Evolutionary conservation across 495 filamentous ascomycete genomes (phyloP).

Genomic region (Penicillium desertorum): DNA sequence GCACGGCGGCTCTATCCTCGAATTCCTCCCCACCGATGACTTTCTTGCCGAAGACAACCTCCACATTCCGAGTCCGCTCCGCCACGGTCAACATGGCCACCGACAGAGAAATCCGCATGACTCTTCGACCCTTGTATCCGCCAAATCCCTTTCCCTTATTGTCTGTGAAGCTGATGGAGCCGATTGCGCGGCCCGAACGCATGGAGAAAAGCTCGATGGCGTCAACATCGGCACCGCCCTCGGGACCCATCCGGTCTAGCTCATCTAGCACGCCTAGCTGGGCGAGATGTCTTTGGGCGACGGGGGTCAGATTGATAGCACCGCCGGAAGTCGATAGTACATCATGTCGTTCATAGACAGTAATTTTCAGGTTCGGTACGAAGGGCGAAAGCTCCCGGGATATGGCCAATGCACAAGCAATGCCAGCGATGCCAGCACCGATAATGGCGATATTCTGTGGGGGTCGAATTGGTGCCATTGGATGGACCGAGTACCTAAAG

Average conservation of each 20-base stretch:
- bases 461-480: conserved; percentile 17
- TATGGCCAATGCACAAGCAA: conserved; percentile 54
- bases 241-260: conserved; percentile 42
- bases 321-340: conserved; percentile 58
- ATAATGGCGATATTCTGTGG: conserved; percentile 48
- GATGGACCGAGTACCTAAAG: too few species aligned
- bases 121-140: conserved; percentile 47
- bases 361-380: conserved; percentile 48
- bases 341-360: conserved; percentile 57
- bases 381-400: conserved; percentile 46
- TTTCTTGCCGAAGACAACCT: conserved; percentile 44
- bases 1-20: conserved; percentile 41
- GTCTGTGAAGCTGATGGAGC: conserved; percentile 44
- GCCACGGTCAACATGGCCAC: conserved; percentile 48
- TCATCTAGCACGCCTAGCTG: conserved; percentile 53
- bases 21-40: conserved; percentile 40
- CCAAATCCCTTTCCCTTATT: conserved; percentile 40
- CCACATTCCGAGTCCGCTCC: conserved; percentile 38
- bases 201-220: conserved; percentile 53
- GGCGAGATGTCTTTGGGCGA: conserved; percentile 58
- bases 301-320: conserved; percentile 62
- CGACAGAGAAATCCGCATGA: conserved; percentile 49
- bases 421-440: conserved; percentile 58
- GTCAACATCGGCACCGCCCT: conserved; percentile 51
- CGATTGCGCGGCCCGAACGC: conserved; percentile 49